Conservation (phyloP, 768 basidiomycete species). For the Lactarius sanguifluus region DNA sequence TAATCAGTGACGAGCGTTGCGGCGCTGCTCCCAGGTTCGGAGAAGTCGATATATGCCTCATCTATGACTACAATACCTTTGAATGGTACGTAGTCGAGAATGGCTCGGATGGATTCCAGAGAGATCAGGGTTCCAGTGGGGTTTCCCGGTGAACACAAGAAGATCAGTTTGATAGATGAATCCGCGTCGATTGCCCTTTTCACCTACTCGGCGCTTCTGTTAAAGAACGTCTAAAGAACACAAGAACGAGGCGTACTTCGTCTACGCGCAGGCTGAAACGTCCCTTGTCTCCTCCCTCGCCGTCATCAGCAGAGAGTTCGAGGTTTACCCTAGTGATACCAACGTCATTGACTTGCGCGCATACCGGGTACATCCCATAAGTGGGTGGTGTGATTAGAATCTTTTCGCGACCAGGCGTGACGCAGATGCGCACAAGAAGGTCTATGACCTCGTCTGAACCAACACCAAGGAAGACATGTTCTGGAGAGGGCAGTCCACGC, state of each 20-base stretch:
- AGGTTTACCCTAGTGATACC: slow-evolving; percentile 76
- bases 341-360: slow-evolving; percentile 93
- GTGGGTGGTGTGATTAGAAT: slow-evolving; percentile 92
- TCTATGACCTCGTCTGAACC: slow-evolving; percentile 98
- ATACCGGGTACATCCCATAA: slow-evolving; percentile 97
- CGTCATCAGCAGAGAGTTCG: slow-evolving; percentile 53
- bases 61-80: slow-evolving; percentile 93
- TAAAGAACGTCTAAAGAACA: background rate
- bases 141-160: slow-evolving; percentile 97
- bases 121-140: slow-evolving; percentile 89
- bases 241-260: slow-evolving; percentile 49
- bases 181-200: slow-evolving; percentile 67
- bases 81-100: slow-evolving; percentile 79
- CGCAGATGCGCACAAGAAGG: slow-evolving; percentile 86
- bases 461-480: slow-evolving; percentile 87
- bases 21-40: slow-evolving; percentile 59
- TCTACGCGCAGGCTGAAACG: slow-evolving; percentile 74
- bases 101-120: slow-evolving; percentile 58
- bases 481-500: slow-evolving; percentile 58
- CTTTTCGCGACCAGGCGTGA: slow-evolving; percentile 71
- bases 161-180: slow-evolving; percentile 83
- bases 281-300: slow-evolving; percentile 72
- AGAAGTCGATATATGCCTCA: slow-evolving; percentile 98
- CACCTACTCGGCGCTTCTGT: slow-evolving; percentile 48
- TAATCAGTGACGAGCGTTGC: slow-evolving; percentile 73